Conservation (phyloP, 768 basidiomycete species). For the Paxillus rubicundulus region DNA sequence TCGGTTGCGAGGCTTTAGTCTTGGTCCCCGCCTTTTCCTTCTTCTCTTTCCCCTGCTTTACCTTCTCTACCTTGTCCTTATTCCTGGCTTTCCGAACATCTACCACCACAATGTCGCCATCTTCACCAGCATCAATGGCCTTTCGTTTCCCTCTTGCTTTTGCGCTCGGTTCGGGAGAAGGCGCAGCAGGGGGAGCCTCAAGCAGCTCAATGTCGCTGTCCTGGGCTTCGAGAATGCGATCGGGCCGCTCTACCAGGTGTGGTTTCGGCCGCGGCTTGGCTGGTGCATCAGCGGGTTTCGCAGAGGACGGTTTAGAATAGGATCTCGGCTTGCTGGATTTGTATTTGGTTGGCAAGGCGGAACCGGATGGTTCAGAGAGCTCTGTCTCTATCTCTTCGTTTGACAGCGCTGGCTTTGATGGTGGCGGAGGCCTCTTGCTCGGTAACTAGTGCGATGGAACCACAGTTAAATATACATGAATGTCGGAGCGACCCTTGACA, state of each 20-base stretch:
- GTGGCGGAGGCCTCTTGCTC: slow-evolving; percentile 9
- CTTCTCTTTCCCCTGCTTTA: slow-evolving; percentile 12
- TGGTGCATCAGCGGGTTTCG: slow-evolving; percentile 12
- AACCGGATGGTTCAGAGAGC: slow-evolving; percentile 15
- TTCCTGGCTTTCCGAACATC: slow-evolving; percentile 32
- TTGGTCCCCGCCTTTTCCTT: slow-evolving; percentile 31
- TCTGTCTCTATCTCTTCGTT: slow-evolving; percentile 26
- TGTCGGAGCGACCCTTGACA: slow-evolving; percentile 7
- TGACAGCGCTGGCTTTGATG: slow-evolving; percentile 9
- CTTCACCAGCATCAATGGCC: slow-evolving; percentile 18
- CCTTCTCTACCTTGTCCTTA: slow-evolving; percentile 16
- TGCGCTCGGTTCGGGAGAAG: slow-evolving; percentile 21
- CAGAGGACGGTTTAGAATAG: slow-evolving; percentile 18
- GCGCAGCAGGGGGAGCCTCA: slow-evolving; percentile 9
- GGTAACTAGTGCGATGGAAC: slow-evolving; percentile 5
- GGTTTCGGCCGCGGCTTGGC: slow-evolving; percentile 26
- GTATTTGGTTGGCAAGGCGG: slow-evolving; percentile 7
- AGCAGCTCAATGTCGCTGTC: slow-evolving; percentile 35
- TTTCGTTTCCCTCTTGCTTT: slow-evolving; percentile 43
- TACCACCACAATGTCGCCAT: slow-evolving; percentile 9
- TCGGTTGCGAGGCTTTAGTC: slow-evolving; percentile 21
- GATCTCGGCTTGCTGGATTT: slow-evolving; percentile 14
- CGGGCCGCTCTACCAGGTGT: slow-evolving; percentile 13
- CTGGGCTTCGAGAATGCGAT: slow-evolving; percentile 14
- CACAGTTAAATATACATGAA: not conserved